Evolutionary conservation across 163 green algal genomes (phyloP).

Genomic region (Scenedesmus sp.): DNA sequence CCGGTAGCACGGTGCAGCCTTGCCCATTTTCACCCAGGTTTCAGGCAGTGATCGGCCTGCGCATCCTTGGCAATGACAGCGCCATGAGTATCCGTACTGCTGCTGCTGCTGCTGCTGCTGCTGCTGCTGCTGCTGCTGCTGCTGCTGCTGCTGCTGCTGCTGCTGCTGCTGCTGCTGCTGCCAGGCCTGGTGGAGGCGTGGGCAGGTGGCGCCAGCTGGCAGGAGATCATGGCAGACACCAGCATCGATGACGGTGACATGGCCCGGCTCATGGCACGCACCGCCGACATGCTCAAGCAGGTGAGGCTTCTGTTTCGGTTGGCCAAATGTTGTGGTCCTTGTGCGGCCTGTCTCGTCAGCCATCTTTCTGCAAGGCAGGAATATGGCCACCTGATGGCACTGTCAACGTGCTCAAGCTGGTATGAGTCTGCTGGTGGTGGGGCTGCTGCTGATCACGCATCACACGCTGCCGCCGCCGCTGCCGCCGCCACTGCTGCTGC

Average conservation of each 20-base stretch:
- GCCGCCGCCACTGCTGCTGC: not conserved
- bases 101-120: too few relatives aligned
- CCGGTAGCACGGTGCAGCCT: too few relatives aligned
- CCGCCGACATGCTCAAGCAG: slow-evolving; percentile 92
- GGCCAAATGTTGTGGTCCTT: too few relatives aligned
- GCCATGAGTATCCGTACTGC: not conserved
- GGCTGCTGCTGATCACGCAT: not conserved
- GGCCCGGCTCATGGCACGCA: slow-evolving; percentile 90
- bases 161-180: not conserved
- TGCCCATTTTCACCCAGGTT: too few relatives aligned
- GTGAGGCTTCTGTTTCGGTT: slow-evolving; percentile 2
- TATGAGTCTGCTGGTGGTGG: not conserved
- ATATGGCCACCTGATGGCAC: not conserved
- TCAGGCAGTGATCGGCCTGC: too few relatives aligned
- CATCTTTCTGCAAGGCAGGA: not conserved
- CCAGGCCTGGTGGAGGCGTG: slow-evolving; percentile 92
- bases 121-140: not conserved
- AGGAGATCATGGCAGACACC: slow-evolving; percentile 65
- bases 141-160: slow-evolving; percentile 22
- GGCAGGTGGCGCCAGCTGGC: slow-evolving; percentile 64
- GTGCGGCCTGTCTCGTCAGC: not conserved
- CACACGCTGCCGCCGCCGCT: not conserved
- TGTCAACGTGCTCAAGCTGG: not conserved
- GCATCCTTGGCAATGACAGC: not conserved
- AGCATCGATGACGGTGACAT: slow-evolving; percentile 95